Percentiles rank a stretch among this genome's conserved stretches.
Conservation (phyloP, 129 eudicot genomes). For the Pittosporum tobira region DNA sequence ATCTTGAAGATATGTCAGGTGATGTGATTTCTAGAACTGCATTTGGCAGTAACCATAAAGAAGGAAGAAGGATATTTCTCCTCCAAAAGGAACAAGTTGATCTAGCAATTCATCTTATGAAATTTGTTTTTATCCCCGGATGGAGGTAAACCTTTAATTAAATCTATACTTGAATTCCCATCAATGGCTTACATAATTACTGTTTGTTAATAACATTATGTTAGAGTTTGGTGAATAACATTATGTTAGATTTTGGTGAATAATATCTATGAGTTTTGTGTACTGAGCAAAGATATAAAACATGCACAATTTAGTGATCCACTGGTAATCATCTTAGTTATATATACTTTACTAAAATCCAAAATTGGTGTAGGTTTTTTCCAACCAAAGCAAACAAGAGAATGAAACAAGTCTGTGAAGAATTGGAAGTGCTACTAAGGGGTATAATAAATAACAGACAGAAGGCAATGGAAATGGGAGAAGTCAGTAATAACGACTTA, state of each 20-base stretch:
- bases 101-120: slow-evolving; percentile 16
- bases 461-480: slow-evolving; percentile 30
- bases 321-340: no score
- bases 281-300: no score
- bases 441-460: slow-evolving; percentile 32
- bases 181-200: no score
- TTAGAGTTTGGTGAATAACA: no score
- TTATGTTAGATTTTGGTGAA: no score
- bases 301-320: no score
- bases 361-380: slow-evolving; percentile 32
- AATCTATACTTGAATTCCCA: no score
- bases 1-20: slow-evolving; percentile 31
- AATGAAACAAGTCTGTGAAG: slow-evolving; percentile 18
- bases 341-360: no score
- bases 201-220: no score
- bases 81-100: slow-evolving; percentile 37
- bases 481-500: not conserved
- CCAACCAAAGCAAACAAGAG: slow-evolving; percentile 40
- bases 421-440: slow-evolving; percentile 20
- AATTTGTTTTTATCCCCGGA: slow-evolving; percentile 31
- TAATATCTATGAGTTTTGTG: no score
- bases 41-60: slow-evolving; percentile 40
- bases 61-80: slow-evolving; percentile 40
- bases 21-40: slow-evolving; percentile 51
- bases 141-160: slow-evolving; percentile 59